phyloP scores from a whole-genome alignment of 2,329 filamentous ascomycete genomes.

The Neopestalotiopsis rosae region DNA sequence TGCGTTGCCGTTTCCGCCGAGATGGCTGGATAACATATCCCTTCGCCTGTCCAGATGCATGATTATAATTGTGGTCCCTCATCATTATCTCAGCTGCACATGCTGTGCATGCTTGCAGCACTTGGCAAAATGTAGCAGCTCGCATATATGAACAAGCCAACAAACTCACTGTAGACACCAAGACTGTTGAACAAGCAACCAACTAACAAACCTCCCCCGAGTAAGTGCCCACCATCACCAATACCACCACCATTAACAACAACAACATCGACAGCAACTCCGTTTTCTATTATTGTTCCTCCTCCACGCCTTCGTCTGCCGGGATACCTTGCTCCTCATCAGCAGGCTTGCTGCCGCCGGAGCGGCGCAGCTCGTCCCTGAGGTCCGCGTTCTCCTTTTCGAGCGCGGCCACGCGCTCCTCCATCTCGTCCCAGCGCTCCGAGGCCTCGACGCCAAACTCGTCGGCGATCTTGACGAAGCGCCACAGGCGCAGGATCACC shows the following conservation, averaged over 20 bases:
- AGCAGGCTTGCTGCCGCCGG: neutral
- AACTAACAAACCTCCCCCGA: too few species aligned
- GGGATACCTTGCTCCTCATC: neutral
- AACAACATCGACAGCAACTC: neutral
- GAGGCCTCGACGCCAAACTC: conserved; percentile 68
- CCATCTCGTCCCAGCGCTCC: conserved; percentile 65
- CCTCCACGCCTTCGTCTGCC: neutral
- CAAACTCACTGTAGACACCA: too few species aligned
- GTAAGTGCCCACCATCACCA: neutral
- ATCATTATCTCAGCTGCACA: too few species aligned
- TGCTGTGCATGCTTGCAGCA: too few species aligned
- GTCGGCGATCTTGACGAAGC: conserved; percentile 74
- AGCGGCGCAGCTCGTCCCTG: conserved; percentile 23
- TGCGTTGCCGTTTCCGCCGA: too few species aligned
- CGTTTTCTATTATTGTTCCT: neutral
- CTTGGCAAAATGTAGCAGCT: too few species aligned
- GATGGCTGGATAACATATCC: too few species aligned
- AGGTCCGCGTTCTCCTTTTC: conserved; percentile 51
- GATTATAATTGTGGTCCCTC: too few species aligned
- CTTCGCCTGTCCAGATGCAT: too few species aligned
- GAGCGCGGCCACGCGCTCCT: conserved; percentile 55
- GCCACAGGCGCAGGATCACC: conserved; percentile 69
- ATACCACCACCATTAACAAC: neutral
- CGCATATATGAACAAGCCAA: too few species aligned
- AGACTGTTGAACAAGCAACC: too few species aligned